phyloP scores from a whole-genome alignment of 2,329 filamentous ascomycete species.

The Tolypocladium ophioglossoides region DNA sequence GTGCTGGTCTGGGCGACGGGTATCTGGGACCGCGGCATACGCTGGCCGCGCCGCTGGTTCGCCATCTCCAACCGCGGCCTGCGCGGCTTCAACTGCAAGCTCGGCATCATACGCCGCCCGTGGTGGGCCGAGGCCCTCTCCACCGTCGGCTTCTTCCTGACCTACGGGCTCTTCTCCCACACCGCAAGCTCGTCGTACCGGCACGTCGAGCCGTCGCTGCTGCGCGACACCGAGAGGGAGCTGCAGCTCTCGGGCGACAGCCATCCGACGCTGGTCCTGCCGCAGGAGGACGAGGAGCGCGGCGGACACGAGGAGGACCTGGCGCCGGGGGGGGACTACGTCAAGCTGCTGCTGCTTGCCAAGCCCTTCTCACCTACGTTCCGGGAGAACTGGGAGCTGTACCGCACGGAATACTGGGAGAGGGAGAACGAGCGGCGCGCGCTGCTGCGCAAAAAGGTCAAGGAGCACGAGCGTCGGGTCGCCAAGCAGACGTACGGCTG shows the following conservation, averaged over 20 bases:
- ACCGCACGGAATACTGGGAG: conserved; percentile 92
- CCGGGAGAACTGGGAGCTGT: conserved; percentile 93
- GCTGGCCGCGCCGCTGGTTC: conserved; percentile 90
- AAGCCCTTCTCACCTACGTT: conserved; percentile 95
- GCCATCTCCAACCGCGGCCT: conserved; percentile 81
- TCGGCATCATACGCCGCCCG: conserved; percentile 75
- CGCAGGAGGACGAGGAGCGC: conserved; percentile 46
- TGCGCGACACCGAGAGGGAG: conserved; percentile 50
- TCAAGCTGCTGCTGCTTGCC: conserved; percentile 80
- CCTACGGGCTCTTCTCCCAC: conserved; percentile 61
- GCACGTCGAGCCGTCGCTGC: conserved; percentile 56
- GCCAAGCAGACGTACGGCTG: conserved; percentile 59
- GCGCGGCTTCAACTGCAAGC: conserved; percentile 88
- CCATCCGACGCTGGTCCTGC: conserved; percentile 31
- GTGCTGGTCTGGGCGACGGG: conserved; percentile 88
- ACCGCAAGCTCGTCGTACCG: conserved; percentile 62
- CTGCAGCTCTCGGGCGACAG: conserved; percentile 34
- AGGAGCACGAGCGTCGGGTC: conserved; percentile 55
- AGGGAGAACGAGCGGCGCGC: conserved; percentile 84
- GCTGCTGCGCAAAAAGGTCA: conserved; percentile 58
- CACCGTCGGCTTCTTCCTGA: conserved; percentile 66
- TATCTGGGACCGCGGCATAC: conserved; percentile 89
- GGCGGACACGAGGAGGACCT: conserved; percentile 81
- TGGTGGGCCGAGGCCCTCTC: conserved; percentile 73
- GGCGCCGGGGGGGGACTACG: conserved; percentile 78